Evolutionary conservation across 495 filamentous ascomycete genomes (phyloP), one percentile per base, ranked within the genome.

Genomic region (Aspergillus olivimuriae): DNA sequence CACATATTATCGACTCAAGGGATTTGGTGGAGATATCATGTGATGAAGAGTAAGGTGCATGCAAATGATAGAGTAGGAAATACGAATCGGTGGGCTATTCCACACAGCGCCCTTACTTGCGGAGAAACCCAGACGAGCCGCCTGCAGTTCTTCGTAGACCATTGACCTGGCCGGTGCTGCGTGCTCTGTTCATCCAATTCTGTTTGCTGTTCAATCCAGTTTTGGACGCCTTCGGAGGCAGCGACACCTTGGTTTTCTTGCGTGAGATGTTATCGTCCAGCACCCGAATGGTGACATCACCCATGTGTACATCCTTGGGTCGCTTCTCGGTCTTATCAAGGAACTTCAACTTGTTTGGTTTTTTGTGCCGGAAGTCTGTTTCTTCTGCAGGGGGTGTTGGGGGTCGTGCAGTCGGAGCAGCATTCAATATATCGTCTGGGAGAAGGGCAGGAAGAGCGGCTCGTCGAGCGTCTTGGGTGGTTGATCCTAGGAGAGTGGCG

Each of bases 301-400:
- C 76, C 39, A 66, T 65, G 41, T 62, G 69, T 28, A 80, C 52
- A 52, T 80, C 76, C 61, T 77, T 81, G 26, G 74, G 65, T 10
- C 66, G 61, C 44, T 72, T 75, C 39, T 78, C 68, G 9, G 58
- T 56, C 34, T 63, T 65, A 18, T 78, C 71, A 31, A 78, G 53
- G 42, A 79, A 75, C 23, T 67, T 68, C 37, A 75, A 60, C 41
- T 74, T 76, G 41, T 65, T 74, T 16, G 63, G 55, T 41, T 60
- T 67, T 20, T 50, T 63, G 14, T 57, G 57, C 23, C 55, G 38
- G 21, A 46, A 33, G 21, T 54, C 54, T 10, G 47, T 40, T 34
- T 55, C 50, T 44, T 61, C 58, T 10, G 54, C 48, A 4, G 66
- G 65, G 1, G 68, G 65, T 17, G 67, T 70, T 17, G 66, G 69